phyloP scores from a whole-genome alignment of 176 grass and related monocot genomes.

The Oryza glumipatula region DNA sequence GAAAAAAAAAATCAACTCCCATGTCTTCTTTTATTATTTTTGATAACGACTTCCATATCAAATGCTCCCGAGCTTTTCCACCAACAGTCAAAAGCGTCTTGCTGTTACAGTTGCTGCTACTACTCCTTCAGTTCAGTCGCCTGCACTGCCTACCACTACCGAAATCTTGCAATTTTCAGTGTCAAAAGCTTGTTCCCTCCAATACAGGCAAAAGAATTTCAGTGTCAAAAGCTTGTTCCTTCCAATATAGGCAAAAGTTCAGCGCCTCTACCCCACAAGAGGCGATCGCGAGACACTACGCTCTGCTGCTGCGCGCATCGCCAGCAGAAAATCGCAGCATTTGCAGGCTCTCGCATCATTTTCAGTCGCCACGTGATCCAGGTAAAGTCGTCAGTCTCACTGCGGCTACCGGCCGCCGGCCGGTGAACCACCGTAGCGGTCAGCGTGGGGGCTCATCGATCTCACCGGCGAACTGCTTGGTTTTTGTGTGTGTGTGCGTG shows the following conservation, averaged over 20 bases:
- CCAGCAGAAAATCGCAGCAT: not conserved
- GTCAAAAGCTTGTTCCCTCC: too few species aligned
- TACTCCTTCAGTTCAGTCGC: too few species aligned
- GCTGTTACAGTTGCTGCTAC: not conserved
- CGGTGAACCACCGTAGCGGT: too few species aligned
- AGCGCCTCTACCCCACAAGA: not conserved
- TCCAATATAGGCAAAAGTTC: slow-evolving; percentile 22
- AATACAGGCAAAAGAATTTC: too few species aligned
- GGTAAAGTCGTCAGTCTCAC: not conserved
- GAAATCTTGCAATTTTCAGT: not conserved
- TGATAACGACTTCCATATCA: not conserved
- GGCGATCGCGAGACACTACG: not conserved
- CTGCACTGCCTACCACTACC: not conserved
- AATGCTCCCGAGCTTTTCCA: not conserved
- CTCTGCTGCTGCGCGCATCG: not conserved
- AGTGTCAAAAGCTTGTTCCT: not conserved
- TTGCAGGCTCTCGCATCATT: not conserved
- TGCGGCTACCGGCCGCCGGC: too few species aligned
- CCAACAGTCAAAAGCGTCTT: slow-evolving; percentile 17
- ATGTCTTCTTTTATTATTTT: not conserved
- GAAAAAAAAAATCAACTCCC: not conserved
- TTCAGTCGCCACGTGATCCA: not conserved
- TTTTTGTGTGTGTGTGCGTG: not conserved
- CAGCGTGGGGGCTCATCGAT: too few species aligned
- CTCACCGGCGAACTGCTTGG: not conserved